Conservation (phyloP, 2,329 filamentous ascomycete species). For the Hypoxylon sp. region DNA sequence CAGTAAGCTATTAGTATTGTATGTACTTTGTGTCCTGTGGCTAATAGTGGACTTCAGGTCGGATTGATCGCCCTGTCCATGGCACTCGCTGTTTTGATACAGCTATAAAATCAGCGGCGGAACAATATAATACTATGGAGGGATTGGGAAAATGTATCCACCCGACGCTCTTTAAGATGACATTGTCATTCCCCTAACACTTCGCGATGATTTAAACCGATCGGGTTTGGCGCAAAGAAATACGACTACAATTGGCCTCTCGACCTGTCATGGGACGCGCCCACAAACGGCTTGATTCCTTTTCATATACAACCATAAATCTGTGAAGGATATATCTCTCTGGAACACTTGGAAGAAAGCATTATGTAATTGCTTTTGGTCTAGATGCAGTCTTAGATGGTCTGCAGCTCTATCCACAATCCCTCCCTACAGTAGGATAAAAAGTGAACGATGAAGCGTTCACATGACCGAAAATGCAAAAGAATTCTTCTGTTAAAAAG, state of each 20-base stretch:
- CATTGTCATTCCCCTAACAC: slow-evolving; percentile 4
- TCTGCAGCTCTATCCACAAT: neutral
- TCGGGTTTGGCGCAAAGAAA: neutral
- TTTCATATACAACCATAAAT: neutral
- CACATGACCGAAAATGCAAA: neutral
- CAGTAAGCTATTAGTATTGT: slow-evolving; percentile 42
- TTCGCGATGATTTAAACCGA: neutral
- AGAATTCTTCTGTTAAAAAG: neutral
- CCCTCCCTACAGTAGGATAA: neutral
- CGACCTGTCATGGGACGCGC: neutral
- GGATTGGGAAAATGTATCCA: neutral
- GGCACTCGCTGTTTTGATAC: slow-evolving; percentile 42
- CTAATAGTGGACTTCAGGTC: slow-evolving; percentile 41
- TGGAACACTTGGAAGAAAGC: neutral
- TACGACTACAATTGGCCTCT: neutral
- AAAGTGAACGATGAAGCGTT: too few species aligned
- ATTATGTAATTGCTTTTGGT: neutral
- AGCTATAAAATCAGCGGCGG: slow-evolving; percentile 36
- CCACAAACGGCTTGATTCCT: neutral
- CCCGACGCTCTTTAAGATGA: slow-evolving; percentile 6
- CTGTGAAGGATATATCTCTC: neutral
- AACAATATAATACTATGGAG: neutral
- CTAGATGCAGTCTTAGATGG: neutral
- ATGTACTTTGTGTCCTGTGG: neutral
- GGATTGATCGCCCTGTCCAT: slow-evolving; percentile 45